A percentile compares a stretch with the other conserved stretches of the same genome.
Evolutionary conservation across 352 stramenopile genomes (phyloP).

Genomic region (Phytophthora nicotianae): DNA sequence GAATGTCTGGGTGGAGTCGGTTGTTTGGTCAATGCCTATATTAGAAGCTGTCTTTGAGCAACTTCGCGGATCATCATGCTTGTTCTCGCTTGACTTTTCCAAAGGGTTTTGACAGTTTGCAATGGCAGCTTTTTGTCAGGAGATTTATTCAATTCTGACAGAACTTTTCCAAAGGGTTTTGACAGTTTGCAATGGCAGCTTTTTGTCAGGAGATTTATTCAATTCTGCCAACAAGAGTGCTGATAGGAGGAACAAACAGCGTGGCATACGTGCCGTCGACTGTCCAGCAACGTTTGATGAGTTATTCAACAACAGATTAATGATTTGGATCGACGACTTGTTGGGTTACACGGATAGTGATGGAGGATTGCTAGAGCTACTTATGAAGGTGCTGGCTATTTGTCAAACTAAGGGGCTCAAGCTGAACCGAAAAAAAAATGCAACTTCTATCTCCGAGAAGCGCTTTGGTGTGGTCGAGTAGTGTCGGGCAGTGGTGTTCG

Average conservation of each 20-base stretch:
- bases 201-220: not conserved
- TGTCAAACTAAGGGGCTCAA: constrained; percentile 9
- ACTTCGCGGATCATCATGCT: not conserved
- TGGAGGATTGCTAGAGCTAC: not conserved
- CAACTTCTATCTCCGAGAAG: constrained; percentile 8
- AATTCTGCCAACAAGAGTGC: not conserved
- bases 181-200: not conserved
- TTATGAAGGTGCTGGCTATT: not conserved
- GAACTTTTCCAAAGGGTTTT: not conserved
- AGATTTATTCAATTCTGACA: not conserved
- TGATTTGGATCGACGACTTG: not conserved
- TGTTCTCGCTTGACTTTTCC: not conserved
- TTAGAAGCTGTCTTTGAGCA: not conserved
- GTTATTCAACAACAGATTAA: not conserved
- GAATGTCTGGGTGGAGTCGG: not conserved
- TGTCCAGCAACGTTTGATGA: not conserved
- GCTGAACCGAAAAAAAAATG: constrained; percentile 17
- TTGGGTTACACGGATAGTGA: not conserved
- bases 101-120: not conserved
- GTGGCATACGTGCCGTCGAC: not conserved
- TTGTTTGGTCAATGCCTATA: not conserved
- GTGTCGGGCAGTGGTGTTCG: constrained; percentile 11
- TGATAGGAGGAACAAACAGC: not conserved
- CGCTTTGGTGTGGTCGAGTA: constrained; percentile 12
- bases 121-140: not conserved